These are phyloP conservation scores for Puccinia polysora DNA, from an alignment of 1,284 basidiomycete species.

Conservation along the genomic window DNA sequence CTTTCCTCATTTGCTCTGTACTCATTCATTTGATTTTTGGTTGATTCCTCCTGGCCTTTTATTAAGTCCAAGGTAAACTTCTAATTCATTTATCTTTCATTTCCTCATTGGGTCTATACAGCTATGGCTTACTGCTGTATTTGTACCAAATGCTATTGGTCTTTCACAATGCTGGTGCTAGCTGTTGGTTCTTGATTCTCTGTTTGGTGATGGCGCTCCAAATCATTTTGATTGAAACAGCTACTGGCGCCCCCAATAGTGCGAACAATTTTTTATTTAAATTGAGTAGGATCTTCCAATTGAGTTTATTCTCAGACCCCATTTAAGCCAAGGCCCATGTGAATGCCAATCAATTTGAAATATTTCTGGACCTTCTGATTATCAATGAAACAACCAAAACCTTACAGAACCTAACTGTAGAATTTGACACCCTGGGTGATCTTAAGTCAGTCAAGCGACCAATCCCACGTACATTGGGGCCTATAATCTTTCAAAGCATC, in stretches of 20 bases:
- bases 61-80: no score
- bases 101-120: no score
- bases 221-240: no score
- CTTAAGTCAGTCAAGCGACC: conserved; percentile 95
- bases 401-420: conserved; percentile 90
- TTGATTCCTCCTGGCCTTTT: no score
- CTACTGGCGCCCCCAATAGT: conserved; percentile 72
- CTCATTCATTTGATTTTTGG: no score
- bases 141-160: no score
- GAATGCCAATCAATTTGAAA: conserved; percentile 97
- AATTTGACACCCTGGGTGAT: conserved; percentile 96
- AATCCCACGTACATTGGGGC: conserved; percentile 83
- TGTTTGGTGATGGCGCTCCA: no score
- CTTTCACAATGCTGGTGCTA: no score
- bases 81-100: no score
- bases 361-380: conserved; percentile 89
- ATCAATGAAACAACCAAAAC: conserved; percentile 96
- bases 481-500: conserved; percentile 96
- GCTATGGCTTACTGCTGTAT: no score
- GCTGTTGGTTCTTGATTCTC: no score
- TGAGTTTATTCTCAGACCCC: conserved; percentile 97
- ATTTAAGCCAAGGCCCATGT: conserved; percentile 98
- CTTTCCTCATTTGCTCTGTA: conserved; percentile 60
- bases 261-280: conserved; percentile 98
- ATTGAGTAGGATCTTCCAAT: conserved; percentile 86